Conservation (phyloP, 805 yeast species). For the Zygosaccharomyces pseudorouxii region DNA sequence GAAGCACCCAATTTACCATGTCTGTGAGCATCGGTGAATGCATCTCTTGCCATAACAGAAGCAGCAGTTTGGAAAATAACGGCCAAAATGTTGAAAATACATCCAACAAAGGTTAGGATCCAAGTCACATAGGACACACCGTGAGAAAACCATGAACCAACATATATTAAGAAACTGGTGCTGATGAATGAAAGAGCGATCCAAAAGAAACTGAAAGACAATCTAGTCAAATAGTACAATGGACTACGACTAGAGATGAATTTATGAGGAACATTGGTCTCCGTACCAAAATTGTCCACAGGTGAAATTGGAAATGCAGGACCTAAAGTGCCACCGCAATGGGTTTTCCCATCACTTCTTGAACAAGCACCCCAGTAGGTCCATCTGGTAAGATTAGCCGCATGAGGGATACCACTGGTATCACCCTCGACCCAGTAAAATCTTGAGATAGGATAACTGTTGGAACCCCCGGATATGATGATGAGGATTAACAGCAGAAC, state of each 20-base stretch:
- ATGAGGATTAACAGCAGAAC: constrained; percentile 51
- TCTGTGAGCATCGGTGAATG: constrained; percentile 49
- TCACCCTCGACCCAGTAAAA: constrained; percentile 73
- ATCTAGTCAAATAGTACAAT: constrained; percentile 61
- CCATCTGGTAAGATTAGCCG: constrained; percentile 59
- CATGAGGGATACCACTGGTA: constrained; percentile 50
- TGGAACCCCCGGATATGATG: constrained; percentile 59
- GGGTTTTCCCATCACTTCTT: constrained; percentile 16
- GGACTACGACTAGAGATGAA: constrained; percentile 52
- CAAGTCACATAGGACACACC: constrained; percentile 52
- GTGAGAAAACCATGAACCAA: constrained; percentile 53
- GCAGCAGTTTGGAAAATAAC: constrained; percentile 73
- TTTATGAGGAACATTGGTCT: constrained; percentile 46
- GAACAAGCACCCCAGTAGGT: constrained; percentile 76
- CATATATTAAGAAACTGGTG: constrained; percentile 51
- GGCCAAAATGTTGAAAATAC: constrained; percentile 54
- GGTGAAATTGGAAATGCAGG: constrained; percentile 78
- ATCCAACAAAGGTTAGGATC: constrained; percentile 47
- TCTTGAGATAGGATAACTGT: constrained; percentile 53
- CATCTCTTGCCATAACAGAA: constrained; percentile 65
- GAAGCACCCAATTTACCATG: constrained; percentile 51
- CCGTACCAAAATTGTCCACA: constrained; percentile 61
- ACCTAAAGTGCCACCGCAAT: constrained; percentile 34
- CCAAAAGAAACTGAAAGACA: constrained; percentile 58
- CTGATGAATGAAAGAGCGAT: constrained; percentile 59